Evolutionary conservation across 2,329 filamentous ascomycete genomes (phyloP).

Genomic region (Talaromyces sp.): DNA sequence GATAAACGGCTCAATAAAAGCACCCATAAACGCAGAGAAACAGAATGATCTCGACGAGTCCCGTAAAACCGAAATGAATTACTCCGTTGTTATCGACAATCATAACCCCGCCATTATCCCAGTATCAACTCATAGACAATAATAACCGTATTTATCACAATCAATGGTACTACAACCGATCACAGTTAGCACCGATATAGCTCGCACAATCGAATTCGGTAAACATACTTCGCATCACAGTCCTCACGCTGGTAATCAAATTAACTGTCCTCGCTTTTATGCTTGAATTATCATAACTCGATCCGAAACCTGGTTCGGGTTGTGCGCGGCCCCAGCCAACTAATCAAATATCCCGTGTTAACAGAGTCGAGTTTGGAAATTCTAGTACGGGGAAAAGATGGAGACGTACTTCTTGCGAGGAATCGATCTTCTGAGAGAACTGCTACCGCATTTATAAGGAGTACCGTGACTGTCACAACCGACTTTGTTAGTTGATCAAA

Average conservation of each 20-base stretch:
- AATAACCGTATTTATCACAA: conserved; percentile 74
- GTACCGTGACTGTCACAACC: conserved; percentile 51
- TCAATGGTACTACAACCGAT: conserved; percentile 67
- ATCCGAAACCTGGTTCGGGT: conserved; percentile 71
- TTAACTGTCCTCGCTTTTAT: conserved; percentile 84
- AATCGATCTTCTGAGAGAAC: conserved; percentile 94
- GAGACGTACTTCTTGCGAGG: conserved; percentile 64
- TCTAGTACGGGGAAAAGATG: neutral
- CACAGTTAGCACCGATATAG: neutral
- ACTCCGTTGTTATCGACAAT: neutral
- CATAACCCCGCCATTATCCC: conserved; percentile 44
- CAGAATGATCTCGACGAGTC: neutral
- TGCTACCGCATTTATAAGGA: conserved; percentile 89
- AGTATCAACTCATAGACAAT: conserved; percentile 77
- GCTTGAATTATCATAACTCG: conserved; percentile 64
- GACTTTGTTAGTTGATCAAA: neutral
- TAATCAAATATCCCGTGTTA: conserved; percentile 31
- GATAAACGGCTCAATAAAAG: neutral
- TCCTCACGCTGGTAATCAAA: conserved; percentile 83
- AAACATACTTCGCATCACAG: conserved; percentile 81
- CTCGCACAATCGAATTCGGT: neutral
- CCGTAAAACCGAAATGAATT: neutral
- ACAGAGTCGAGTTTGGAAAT: neutral
- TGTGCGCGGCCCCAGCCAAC: conserved; percentile 69
- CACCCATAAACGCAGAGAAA: neutral